A percentile compares a stretch with the other conserved stretches of the same genome.
phyloP scores from a whole-genome alignment of 768 basidiomycete species.

The Russula sp. region DNA sequence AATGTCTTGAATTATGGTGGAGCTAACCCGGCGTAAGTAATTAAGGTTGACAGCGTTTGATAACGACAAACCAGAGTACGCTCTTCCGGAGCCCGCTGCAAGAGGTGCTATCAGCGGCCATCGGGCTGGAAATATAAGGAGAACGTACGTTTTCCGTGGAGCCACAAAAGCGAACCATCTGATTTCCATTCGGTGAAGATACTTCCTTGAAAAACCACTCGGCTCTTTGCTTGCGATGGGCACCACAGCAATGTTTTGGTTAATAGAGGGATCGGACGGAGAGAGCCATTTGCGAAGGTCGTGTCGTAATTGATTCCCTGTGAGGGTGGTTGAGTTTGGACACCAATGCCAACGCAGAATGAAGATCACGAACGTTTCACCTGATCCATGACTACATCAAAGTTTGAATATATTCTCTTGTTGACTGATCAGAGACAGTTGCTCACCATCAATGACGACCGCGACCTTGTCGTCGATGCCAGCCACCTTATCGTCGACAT shows the following conservation, averaged over 20 bases:
- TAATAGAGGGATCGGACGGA: background rate
- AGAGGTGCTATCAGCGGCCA: background rate
- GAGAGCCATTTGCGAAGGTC: conserved; percentile 6
- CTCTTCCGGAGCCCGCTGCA: conserved; percentile 1
- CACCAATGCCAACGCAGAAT: no score
- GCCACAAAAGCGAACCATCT: background rate
- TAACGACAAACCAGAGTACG: background rate
- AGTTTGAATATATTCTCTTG: no score
- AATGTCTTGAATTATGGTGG: conserved; percentile 1
- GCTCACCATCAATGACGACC: no score
- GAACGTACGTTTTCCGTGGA: conserved; percentile 5
- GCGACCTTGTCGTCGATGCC: no score
- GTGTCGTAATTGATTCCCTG: background rate
- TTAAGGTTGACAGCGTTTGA: background rate
- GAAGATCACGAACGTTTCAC: background rate
- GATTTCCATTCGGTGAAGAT: background rate
- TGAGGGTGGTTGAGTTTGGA: background rate
- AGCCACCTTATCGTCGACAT: no score
- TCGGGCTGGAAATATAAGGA: no score
- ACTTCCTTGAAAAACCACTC: conserved; percentile 6
- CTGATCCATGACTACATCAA: no score
- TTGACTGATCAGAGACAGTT: no score
- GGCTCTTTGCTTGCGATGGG: background rate
- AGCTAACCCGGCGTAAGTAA: background rate
- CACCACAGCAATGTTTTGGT: background rate